Evolutionary conservation across 148 eudicot species (phyloP).

Genomic region (Chenopodium album): DNA sequence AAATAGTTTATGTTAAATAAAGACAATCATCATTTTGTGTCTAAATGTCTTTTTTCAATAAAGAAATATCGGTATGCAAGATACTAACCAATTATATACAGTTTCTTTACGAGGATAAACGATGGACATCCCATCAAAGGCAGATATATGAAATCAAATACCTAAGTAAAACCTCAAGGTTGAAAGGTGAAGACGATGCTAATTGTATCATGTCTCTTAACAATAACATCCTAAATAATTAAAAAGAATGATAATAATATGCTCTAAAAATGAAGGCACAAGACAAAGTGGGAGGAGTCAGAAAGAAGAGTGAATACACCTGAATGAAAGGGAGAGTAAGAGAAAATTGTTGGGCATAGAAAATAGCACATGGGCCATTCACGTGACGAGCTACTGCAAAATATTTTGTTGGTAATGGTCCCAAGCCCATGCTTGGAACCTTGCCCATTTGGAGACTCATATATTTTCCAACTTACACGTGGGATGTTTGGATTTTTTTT

Average conservation of each 20-base stretch:
- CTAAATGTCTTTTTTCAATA: too few species aligned
- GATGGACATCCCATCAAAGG: too few species aligned
- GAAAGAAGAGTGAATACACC: slow-evolving; percentile 5
- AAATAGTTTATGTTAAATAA: too few species aligned
- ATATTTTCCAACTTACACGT: slow-evolving; percentile 18
- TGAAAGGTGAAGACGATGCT: too few species aligned
- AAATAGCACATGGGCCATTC: slow-evolving; percentile 33
- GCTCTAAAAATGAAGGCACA: background rate
- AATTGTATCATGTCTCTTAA: background rate
- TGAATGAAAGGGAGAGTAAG: slow-evolving; percentile 17
- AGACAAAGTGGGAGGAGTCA: background rate
- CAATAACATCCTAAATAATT: background rate
- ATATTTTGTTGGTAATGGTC: slow-evolving; percentile 22
- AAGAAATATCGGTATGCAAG: too few species aligned
- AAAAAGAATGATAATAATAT: background rate
- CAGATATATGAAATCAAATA: too few species aligned
- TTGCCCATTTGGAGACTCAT: background rate
- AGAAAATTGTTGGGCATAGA: background rate
- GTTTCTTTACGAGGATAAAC: too few species aligned
- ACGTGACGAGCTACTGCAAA: slow-evolving; percentile 41
- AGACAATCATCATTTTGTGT: too few species aligned
- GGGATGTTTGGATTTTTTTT: slow-evolving; percentile 10
- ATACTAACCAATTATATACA: too few species aligned
- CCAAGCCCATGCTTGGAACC: slow-evolving; percentile 8
- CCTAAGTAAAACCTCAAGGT: too few species aligned